Base-by-base conservation (phyloP, 2,329 filamentous ascomycete genomes). In the Fusarium tricinctum region DNA sequence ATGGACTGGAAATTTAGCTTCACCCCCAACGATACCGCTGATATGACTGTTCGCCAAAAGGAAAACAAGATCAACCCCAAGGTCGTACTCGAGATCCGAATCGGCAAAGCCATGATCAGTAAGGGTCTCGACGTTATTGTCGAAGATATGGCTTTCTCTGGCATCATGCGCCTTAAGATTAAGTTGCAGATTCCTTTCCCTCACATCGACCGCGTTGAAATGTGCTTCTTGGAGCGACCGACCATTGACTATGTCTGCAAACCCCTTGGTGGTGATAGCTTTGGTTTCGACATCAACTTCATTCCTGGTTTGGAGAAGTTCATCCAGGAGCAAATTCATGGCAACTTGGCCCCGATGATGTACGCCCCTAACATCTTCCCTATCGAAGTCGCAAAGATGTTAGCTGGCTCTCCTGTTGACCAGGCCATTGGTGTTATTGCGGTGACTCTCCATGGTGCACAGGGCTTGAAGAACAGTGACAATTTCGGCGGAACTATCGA, bases 1-100 rank as follows among this genome's bases (percentile, higher is more conserved):
- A 99, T 99, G 96, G 96, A 99, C 78, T 99, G 96, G 96, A 97
- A 97, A 76, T 99, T 99, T 81, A 98, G 95, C 85, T 99, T 99
- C 82, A 98, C 93, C 0, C 96, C 96, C 33, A 98, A 96, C 71
- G 97, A 99, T 79, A 92, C 88, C 4, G 90, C 92, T 70, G 96
- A 99, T 79, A 89, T 99, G 86, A 99, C 96, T 3, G 85, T 91
- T 3, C 89, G 91, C 63, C 96, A 99, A 79, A 82, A 97, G 75
- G 95, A 92, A 84, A 94, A 94, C 84, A 97, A 97, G 84, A 88
- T 98, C 79, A 98, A 99, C 77, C 96, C 96, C 56, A 99, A 98
- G 81, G 86, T 99, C 58, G 93, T 98, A 13, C 88, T 99, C 26
- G 96, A 99, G 78, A 94, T 99, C 57, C 90, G 96, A 68, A 86